phyloP scores from a whole-genome alignment of 1,139 yeast species.

The Nakaseomyces sp. region DNA sequence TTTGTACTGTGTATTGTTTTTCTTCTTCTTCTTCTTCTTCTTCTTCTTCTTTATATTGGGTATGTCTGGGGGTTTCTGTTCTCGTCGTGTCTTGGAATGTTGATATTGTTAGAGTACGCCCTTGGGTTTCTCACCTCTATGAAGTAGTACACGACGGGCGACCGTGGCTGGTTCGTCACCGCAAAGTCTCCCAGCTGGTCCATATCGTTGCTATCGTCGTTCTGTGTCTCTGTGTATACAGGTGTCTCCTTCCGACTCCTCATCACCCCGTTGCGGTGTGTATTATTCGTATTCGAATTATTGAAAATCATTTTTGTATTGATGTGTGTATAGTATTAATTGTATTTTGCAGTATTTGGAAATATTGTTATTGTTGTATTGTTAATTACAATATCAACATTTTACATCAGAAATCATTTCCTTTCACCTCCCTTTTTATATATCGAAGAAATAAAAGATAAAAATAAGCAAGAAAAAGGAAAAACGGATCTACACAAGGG shows the following conservation, averaged over 20 bases:
- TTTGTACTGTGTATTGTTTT: too few relatives aligned
- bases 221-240: not conserved
- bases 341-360: too few relatives aligned
- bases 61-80: constrained; percentile 5
- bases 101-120: not conserved
- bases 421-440: too few relatives aligned
- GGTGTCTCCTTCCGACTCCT: not conserved
- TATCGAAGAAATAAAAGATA: too few relatives aligned
- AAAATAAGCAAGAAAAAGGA: too few relatives aligned
- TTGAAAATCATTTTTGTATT: not conserved
- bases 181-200: constrained; percentile 11
- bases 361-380: not conserved
- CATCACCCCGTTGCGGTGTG: not conserved
- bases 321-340: not conserved
- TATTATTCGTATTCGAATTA: not conserved
- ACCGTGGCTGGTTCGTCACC: constrained; percentile 12
- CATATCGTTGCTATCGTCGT: not conserved
- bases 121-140: constrained; percentile 8
- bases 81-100: not conserved
- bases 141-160: constrained; percentile 16
- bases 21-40: too few relatives aligned
- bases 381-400: too few relatives aligned
- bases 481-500: too few relatives aligned
- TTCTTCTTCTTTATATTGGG: not conserved
- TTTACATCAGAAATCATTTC: too few relatives aligned